These are phyloP conservation scores for Lineolata rhizophorae DNA, from an alignment of 495 filamentous ascomycete species.

Conservation along the genomic window DNA sequence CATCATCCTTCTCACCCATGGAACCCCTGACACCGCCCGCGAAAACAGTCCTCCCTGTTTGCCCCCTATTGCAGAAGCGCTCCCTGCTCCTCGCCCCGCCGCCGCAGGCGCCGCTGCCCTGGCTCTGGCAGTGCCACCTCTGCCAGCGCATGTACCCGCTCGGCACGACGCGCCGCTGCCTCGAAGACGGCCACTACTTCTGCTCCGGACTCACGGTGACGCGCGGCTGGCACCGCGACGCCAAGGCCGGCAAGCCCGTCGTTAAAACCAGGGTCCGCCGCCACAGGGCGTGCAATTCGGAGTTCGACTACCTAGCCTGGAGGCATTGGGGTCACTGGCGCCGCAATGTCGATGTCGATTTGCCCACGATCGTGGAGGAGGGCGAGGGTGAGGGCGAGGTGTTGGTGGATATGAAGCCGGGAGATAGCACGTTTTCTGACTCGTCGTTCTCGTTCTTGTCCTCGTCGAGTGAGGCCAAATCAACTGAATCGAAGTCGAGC, in stretches of 20 bases:
- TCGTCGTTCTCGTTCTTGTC: too few species aligned
- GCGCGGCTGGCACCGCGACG: slow-evolving; percentile 6
- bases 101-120: slow-evolving; percentile 14
- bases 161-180: slow-evolving; percentile 23
- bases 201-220: slow-evolving; percentile 21
- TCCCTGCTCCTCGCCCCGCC: slow-evolving; percentile 4
- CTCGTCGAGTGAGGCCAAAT: too few species aligned
- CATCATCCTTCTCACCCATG: slow-evolving; percentile 16
- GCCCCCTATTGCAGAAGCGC: not conserved
- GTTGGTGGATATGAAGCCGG: too few species aligned
- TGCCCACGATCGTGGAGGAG: too few species aligned
- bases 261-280: slow-evolving; percentile 8
- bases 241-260: slow-evolving; percentile 1
- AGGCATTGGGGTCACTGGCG: slow-evolving; percentile 20
- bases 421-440: too few species aligned
- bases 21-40: slow-evolving; percentile 10
- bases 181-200: slow-evolving; percentile 27
- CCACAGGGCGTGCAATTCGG: slow-evolving; percentile 21
- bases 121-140: slow-evolving; percentile 27
- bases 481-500: too few species aligned
- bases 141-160: slow-evolving; percentile 21
- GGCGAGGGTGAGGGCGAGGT: too few species aligned
- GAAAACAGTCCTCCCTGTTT: not conserved
- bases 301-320: slow-evolving; percentile 28
- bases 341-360: slow-evolving; percentile 3